Percentiles rank a stretch among this genome's conserved stretches.
Evolutionary conservation across 129 eudicot species (phyloP).

Genomic region (carrot (Daucus carota)): DNA sequence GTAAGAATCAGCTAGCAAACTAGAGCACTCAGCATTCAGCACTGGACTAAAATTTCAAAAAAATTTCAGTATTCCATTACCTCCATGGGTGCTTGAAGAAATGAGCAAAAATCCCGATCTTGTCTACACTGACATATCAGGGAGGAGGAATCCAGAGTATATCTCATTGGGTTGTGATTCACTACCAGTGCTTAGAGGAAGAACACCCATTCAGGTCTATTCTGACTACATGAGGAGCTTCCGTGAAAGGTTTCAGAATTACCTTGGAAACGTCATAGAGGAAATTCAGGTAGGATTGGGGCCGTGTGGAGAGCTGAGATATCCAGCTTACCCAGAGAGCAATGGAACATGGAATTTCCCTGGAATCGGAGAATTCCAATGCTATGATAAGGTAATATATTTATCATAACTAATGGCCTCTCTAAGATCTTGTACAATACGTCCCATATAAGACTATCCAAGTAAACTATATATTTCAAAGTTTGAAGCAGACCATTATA

Average conservation of each 20-base stretch:
- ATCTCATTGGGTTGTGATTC: constrained; percentile 82
- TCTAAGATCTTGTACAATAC: background rate
- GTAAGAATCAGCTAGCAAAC: background rate
- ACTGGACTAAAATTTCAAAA: background rate
- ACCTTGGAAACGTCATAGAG: constrained; percentile 73
- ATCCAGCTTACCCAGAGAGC: constrained; percentile 98
- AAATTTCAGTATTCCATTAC: constrained; percentile 74
- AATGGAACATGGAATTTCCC: constrained; percentile 98
- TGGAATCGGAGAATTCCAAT: constrained; percentile 96
- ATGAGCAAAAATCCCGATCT: constrained; percentile 82
- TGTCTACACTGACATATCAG: constrained; percentile 87
- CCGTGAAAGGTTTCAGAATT: constrained; percentile 59
- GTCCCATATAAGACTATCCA: background rate
- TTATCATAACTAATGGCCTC: background rate
- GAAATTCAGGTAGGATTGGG: constrained; percentile 99
- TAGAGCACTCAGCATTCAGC: too few relatives aligned
- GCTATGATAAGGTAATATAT: constrained; percentile 76
- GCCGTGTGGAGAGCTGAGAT: constrained; percentile 96
- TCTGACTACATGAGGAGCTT: constrained; percentile 90
- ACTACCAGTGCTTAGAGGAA: constrained; percentile 78
- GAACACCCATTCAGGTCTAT: constrained; percentile 95
- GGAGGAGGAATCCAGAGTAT: constrained; percentile 89
- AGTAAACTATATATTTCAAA: background rate
- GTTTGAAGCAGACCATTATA: background rate
- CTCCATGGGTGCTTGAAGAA: constrained; percentile 98